phyloP scores from a whole-genome alignment of 202 grass and related monocot genomes.

The Hordeum pubiflorum region DNA sequence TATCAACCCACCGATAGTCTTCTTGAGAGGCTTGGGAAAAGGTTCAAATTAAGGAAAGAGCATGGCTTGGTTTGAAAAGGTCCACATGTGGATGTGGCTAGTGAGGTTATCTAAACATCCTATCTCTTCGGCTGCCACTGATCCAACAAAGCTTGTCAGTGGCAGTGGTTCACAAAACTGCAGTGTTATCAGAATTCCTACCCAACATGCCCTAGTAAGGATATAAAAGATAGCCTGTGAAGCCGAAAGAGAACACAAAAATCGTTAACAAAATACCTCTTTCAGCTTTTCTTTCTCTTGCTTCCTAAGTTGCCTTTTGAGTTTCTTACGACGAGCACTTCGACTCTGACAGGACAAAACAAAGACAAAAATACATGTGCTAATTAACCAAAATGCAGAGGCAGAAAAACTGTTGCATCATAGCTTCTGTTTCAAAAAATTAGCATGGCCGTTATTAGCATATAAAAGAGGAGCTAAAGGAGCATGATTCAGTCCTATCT shows the following conservation, averaged over 20 bases:
- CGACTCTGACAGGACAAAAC: conserved; percentile 44
- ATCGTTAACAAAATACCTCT: conserved; percentile 42
- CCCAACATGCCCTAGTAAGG: neutral
- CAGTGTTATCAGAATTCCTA: neutral
- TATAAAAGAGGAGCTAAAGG: neutral
- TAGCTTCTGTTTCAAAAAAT: conserved; percentile 4
- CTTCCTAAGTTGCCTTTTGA: conserved; percentile 33
- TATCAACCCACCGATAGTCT: neutral
- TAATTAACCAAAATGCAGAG: conserved; percentile 28
- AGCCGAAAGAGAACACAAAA: conserved; percentile 5
- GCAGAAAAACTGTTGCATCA: neutral
- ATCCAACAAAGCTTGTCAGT: neutral
- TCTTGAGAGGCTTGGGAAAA: neutral
- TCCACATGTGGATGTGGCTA: neutral
- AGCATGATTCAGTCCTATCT: neutral
- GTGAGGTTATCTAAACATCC: neutral
- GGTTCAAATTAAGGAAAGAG: neutral
- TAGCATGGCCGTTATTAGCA: neutral
- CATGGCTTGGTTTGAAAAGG: neutral
- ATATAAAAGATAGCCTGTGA: conserved; percentile 8
- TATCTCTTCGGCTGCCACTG: neutral
- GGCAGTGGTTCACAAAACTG: conserved; percentile 8
- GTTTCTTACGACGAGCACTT: conserved; percentile 60
- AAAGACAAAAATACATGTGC: conserved; percentile 12
- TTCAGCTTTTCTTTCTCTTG: conserved; percentile 23